Conservation (phyloP, 129 eudicot species). For the Arctium minus region DNA sequence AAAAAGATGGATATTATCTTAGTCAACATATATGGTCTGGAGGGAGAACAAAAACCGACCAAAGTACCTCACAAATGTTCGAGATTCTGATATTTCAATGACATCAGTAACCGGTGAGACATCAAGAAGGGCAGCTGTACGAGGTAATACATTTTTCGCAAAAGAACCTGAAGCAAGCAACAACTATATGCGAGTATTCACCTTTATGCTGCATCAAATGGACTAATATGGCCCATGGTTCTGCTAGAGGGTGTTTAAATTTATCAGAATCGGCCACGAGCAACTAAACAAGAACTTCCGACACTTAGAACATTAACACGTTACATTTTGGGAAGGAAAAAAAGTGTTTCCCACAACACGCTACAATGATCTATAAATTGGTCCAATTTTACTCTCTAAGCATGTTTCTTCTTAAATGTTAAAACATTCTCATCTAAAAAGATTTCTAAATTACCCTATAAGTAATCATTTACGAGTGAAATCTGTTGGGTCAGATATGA, state of each 20-base stretch:
- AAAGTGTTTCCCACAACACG: background rate
- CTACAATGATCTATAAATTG: background rate
- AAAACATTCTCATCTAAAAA: background rate
- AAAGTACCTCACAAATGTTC: constrained; percentile 66
- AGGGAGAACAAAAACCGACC: background rate
- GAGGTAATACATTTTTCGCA: constrained; percentile 90
- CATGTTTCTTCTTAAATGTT: background rate
- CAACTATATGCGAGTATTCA: constrained; percentile 67
- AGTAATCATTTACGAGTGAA: background rate
- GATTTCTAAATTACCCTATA: background rate
- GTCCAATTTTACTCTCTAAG: background rate
- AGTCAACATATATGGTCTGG: background rate
- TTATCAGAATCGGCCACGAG: constrained; percentile 79
- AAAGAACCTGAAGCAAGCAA: constrained; percentile 86
- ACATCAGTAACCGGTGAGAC: constrained; percentile 94
- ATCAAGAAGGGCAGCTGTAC: constrained; percentile 95
- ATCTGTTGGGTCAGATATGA: too few relatives aligned
- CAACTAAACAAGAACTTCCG: constrained; percentile 42
- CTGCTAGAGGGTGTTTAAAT: constrained; percentile 73
- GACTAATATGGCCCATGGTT: constrained; percentile 82
- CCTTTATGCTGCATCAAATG: constrained; percentile 68
- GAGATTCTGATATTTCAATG: constrained; percentile 52
- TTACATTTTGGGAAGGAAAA: background rate
- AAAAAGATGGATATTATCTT: background rate
- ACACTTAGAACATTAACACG: constrained; percentile 2